phyloP scores from a whole-genome alignment of 2,329 filamentous ascomycete species.

The Aspergillus arachidicola region DNA sequence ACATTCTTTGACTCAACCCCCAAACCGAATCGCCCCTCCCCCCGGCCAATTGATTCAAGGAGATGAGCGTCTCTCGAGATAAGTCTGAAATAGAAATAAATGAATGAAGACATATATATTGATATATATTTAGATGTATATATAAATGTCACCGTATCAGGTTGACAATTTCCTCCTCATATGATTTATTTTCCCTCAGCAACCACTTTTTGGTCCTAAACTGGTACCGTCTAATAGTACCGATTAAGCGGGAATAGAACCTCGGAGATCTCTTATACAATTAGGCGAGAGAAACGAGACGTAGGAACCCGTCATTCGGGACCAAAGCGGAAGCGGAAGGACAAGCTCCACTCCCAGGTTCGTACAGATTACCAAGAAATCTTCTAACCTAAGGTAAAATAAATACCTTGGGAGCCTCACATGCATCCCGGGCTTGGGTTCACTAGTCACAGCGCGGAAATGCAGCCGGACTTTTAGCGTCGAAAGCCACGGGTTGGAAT shows the following conservation, averaged over 20 bases:
- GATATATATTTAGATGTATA: too few relatives aligned
- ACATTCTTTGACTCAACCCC: background rate
- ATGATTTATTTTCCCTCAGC: background rate
- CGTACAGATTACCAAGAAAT: slow-evolving; percentile 5
- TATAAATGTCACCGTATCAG: background rate
- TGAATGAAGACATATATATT: too few relatives aligned
- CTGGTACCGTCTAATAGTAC: background rate
- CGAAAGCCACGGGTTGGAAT: slow-evolving; percentile 9
- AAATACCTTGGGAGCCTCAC: slow-evolving; percentile 8
- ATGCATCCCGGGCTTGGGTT: slow-evolving; percentile 3
- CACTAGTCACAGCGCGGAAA: slow-evolving; percentile 9
- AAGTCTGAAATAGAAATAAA: background rate
- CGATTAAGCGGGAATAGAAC: background rate
- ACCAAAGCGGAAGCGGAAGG: slow-evolving; percentile 1
- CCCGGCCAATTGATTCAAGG: background rate
- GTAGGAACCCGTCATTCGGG: background rate
- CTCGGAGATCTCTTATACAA: background rate
- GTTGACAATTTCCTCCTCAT: background rate
- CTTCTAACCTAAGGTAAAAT: background rate
- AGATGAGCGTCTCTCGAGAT: background rate
- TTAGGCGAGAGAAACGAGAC: background rate
- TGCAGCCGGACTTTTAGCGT: slow-evolving; percentile 11
- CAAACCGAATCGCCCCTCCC: background rate
- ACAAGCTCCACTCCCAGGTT: slow-evolving; percentile 1
- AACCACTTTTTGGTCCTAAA: background rate